Evolutionary conservation across 164 flowering plant genomes (phyloP).

Genomic region (Chimonanthus salicifolius): DNA sequence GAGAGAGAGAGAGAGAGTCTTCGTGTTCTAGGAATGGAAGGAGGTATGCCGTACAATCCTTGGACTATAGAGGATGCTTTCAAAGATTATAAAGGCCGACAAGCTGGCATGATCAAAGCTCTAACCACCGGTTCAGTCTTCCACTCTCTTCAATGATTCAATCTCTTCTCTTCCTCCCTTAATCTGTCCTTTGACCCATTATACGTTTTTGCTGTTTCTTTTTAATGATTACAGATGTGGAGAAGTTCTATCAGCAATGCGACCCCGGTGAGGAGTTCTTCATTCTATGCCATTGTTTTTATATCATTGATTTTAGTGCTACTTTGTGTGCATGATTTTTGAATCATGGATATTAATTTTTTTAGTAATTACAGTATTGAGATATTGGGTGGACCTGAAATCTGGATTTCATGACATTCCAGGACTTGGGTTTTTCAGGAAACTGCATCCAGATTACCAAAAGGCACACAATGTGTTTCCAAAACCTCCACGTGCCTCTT

Average conservation of each 20-base stretch:
- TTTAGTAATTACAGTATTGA: too few relatives aligned
- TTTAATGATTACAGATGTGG: slow-evolving; percentile 39
- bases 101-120: slow-evolving; percentile 53
- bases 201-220: slow-evolving; percentile 2
- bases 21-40: slow-evolving; percentile 13
- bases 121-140: slow-evolving; percentile 37
- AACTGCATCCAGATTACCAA: too few relatives aligned
- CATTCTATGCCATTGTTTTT: background rate
- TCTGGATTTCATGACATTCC: too few relatives aligned
- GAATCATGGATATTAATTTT: too few relatives aligned
- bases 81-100: slow-evolving; percentile 47
- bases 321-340: too few relatives aligned
- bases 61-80: slow-evolving; percentile 54
- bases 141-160: background rate
- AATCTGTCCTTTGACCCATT: background rate
- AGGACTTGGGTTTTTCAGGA: too few relatives aligned
- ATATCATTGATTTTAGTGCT: background rate
- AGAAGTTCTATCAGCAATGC: slow-evolving; percentile 51
- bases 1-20: background rate
- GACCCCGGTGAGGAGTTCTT: slow-evolving; percentile 49
- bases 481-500: too few relatives aligned
- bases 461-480: too few relatives aligned
- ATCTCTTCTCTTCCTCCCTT: background rate
- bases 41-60: slow-evolving; percentile 16
- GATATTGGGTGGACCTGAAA: too few relatives aligned